Base-by-base conservation (phyloP, 495 filamentous ascomycete species). In the Penicillium maclennaniae region DNA sequence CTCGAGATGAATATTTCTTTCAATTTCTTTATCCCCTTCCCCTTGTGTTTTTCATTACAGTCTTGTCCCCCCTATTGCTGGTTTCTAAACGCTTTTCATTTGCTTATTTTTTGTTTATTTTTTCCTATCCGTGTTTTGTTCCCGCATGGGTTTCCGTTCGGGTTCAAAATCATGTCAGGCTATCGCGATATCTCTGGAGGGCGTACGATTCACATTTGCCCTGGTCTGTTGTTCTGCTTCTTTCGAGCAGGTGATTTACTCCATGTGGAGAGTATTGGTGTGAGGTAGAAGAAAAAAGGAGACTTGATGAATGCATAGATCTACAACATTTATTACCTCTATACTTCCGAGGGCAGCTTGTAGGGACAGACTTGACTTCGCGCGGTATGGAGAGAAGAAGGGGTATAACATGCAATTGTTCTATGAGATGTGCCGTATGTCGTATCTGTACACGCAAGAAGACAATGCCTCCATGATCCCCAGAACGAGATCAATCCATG, bases 401-500 rank as follows among this genome's bases (percentile, higher is more conserved):
- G 37, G 62, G 62, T 66, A 66, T 66, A 60, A 49, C 27, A 65
- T 66, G 57, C 54, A 51, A 58, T 62, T 59, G 65, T 60, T 58
- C 53, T 52, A 44, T 51, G 45, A 47, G 34, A 43, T 51, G n/a
- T 41, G 53, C 28, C 44, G 20, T 37, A 58, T 58, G 54, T 49
- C 40, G 38, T 62, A 56, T 60, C 26, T 58, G 50, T 61, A 63
- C 65, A 68, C 21, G 45, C 45, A 45, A 49, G 58, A 45, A 34
- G 26, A 55, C 36, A 50, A 38, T 31, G 5, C 4, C n/a, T 45
- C 27, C 16, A 23, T 7, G 1, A 23, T 19, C 27, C 40, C 19
- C 14, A 34, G 23, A 15, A 21, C 19, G 19, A 14, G 17, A 56
- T 75, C 58, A 81, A 60, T 70, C 66, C 65, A 87, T 88, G 59